A percentile compares a stretch with the other conserved stretches of the same genome.
phyloP scores from a whole-genome alignment of 2,329 filamentous ascomycete species.

The Aureobasidium pullulans region DNA sequence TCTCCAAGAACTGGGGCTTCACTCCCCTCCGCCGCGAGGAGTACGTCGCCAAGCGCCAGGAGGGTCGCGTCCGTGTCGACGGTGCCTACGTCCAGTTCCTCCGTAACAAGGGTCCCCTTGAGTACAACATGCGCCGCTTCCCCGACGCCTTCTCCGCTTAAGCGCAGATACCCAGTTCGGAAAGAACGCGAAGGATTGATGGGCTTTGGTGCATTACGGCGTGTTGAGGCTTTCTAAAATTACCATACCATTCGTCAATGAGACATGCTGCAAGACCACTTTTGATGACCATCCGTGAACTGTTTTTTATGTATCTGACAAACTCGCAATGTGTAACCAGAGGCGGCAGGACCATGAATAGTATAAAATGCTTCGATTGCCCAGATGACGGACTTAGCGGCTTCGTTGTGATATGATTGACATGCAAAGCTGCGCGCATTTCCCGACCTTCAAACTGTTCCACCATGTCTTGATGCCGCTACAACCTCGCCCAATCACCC shows the following conservation, averaged over 20 bases:
- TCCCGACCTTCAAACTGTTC: background rate
- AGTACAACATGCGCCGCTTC: slow-evolving; percentile 87
- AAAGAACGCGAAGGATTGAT: slow-evolving; percentile 4
- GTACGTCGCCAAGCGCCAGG: slow-evolving; percentile 91
- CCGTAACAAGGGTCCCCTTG: slow-evolving; percentile 80
- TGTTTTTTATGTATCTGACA: background rate
- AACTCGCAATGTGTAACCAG: background rate
- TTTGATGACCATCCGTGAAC: background rate
- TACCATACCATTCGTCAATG: slow-evolving; percentile 15
- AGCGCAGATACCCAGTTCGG: slow-evolving; percentile 22
- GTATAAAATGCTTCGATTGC: background rate
- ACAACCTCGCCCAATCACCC: slow-evolving; percentile 2
- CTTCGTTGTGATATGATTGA: background rate
- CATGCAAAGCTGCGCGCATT: slow-evolving; percentile 5
- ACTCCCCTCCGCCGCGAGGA: slow-evolving; percentile 96
- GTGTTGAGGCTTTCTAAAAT: slow-evolving; percentile 14
- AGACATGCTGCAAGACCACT: slow-evolving; percentile 14
- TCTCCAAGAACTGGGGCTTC: slow-evolving; percentile 99
- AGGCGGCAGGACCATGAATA: background rate
- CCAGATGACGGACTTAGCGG: background rate
- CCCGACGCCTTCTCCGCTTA: slow-evolving; percentile 69
- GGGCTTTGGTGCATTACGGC: slow-evolving; percentile 12
- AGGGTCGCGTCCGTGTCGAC: slow-evolving; percentile 89
- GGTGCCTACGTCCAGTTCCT: slow-evolving; percentile 99
- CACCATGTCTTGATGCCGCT: slow-evolving; percentile 14